Conservation (phyloP, 495 filamentous ascomycete genomes). For the Alectoria sarmentosa region DNA sequence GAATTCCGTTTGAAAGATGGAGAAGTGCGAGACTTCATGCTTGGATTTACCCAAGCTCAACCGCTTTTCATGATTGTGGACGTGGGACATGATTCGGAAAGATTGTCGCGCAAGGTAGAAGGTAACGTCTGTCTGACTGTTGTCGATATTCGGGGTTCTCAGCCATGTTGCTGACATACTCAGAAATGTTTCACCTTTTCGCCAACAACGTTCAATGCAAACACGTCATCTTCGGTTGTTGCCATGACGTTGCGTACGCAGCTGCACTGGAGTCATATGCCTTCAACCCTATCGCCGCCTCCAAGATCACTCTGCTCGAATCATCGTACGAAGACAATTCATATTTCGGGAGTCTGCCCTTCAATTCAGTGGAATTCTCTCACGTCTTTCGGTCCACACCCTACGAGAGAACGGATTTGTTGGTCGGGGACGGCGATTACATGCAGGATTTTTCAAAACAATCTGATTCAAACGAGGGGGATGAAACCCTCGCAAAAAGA, state of each 20-base stretch:
- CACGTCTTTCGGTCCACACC: slow-evolving; percentile 11
- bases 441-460: background rate
- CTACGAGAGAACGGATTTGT: background rate
- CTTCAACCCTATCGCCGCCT: slow-evolving; percentile 25
- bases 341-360: slow-evolving; percentile 21
- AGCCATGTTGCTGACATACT: slow-evolving; percentile 10
- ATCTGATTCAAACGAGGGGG: no score
- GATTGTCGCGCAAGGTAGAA: slow-evolving; percentile 54
- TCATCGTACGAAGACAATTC: slow-evolving; percentile 27
- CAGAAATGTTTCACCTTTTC: slow-evolving; percentile 52
- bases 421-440: background rate
- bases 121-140: slow-evolving; percentile 32
- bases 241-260: slow-evolving; percentile 55
- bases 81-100: slow-evolving; percentile 53
- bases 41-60: slow-evolving; percentile 52
- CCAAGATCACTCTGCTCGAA: slow-evolving; percentile 48
- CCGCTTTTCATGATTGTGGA: slow-evolving; percentile 56
- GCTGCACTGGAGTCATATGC: slow-evolving; percentile 47
- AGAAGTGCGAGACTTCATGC: slow-evolving; percentile 46
- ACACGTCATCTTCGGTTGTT: slow-evolving; percentile 59
- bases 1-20: slow-evolving; percentile 45
- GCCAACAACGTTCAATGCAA: slow-evolving; percentile 55
- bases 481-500: no score
- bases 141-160: no score
- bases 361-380: slow-evolving; percentile 26